Evolutionary conservation across 495 filamentous ascomycete genomes (phyloP).

Genomic region (Talaromyces adpressus): DNA sequence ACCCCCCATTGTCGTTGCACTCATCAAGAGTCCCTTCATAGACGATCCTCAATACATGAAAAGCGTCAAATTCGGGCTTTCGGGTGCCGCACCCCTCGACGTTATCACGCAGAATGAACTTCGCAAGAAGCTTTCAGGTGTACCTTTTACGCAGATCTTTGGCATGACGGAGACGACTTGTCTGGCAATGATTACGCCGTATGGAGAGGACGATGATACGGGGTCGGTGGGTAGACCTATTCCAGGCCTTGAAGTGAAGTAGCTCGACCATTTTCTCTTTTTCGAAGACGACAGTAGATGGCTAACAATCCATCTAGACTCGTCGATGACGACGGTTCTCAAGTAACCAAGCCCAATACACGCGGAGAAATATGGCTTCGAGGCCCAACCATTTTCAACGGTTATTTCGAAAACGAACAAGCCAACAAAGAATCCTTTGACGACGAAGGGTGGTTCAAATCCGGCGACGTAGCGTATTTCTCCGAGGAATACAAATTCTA

Average conservation of each 20-base stretch:
- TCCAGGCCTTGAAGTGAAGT: not conserved
- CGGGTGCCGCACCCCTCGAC: constrained; percentile 24
- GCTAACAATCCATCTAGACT: not conserved
- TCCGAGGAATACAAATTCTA: not conserved
- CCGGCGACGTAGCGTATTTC: constrained; percentile 29
- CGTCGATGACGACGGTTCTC: not conserved
- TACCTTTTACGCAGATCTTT: not conserved
- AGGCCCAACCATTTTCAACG: constrained; percentile 28
- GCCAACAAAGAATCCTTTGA: constrained; percentile 31
- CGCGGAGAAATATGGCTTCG: constrained; percentile 29
- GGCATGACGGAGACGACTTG: not conserved
- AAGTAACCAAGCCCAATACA: constrained; percentile 10
- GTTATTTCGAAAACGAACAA: constrained; percentile 32
- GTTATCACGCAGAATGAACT: constrained; percentile 18
- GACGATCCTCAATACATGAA: constrained; percentile 31
- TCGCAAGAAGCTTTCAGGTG: constrained; percentile 20
- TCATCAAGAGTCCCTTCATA: constrained; percentile 34
- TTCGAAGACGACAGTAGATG: constrained; percentile 13
- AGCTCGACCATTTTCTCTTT: constrained; percentile 1
- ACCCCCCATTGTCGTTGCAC: constrained; percentile 40
- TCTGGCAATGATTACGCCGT: not conserved
- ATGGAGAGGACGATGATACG: not conserved
- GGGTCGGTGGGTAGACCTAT: not conserved
- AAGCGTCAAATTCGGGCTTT: constrained; percentile 22
- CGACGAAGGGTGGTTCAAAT: constrained; percentile 34